A percentile compares a stretch with the other conserved stretches of the same genome.
Evolutionary conservation across 345 rosid species (phyloP).

Genomic region (Gossypium bickii): DNA sequence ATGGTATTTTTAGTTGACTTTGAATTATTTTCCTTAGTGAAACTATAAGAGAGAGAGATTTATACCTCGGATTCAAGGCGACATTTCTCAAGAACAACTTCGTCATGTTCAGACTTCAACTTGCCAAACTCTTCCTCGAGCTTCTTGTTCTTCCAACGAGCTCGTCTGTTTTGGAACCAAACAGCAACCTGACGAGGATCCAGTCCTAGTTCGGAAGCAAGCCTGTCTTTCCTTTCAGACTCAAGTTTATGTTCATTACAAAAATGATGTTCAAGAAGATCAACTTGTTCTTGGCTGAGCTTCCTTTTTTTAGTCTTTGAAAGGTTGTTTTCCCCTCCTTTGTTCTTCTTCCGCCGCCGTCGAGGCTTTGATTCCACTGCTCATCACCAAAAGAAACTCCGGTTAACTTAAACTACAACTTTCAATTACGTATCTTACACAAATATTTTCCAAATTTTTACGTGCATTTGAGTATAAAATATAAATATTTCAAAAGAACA

Average conservation of each 20-base stretch:
- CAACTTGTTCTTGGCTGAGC: constrained; percentile 58
- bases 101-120: constrained; percentile 47
- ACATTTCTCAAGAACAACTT: constrained; percentile 50
- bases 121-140: constrained; percentile 68
- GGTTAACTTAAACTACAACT: background rate
- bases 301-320: constrained; percentile 61
- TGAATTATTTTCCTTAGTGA: too few relatives aligned
- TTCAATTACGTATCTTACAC: background rate
- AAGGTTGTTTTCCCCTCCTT: constrained; percentile 32
- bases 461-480: background rate
- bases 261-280: constrained; percentile 58
- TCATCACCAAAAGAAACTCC: background rate
- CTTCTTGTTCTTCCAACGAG: constrained; percentile 90
- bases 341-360: constrained; percentile 56
- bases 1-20: too few relatives aligned
- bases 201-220: constrained; percentile 76
- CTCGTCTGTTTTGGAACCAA: constrained; percentile 96
- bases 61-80: constrained; percentile 75
- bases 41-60: too few relatives aligned
- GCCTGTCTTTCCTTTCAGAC: constrained; percentile 70
- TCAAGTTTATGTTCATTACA: constrained; percentile 77
- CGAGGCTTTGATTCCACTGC: constrained; percentile 51
- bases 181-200: constrained; percentile 97
- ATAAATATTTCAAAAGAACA: background rate
- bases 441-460: too few relatives aligned